Percentiles rank a stretch among this genome's conserved stretches.
Evolutionary conservation across 768 basidiomycete genomes (phyloP).

Genomic region (Crepidotus variabilis): DNA sequence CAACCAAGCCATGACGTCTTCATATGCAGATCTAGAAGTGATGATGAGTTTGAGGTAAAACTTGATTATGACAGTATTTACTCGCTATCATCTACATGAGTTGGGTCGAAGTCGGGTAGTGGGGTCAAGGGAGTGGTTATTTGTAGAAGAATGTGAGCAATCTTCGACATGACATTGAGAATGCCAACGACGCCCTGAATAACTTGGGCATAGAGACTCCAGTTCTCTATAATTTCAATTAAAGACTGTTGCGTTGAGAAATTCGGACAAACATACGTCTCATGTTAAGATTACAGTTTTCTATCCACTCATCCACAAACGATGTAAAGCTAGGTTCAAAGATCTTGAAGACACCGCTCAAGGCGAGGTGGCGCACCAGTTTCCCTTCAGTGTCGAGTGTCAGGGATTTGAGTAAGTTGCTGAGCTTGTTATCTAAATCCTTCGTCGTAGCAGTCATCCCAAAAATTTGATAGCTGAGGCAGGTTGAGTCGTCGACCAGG

Average conservation of each 20-base stretch:
- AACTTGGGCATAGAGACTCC: conserved; percentile 47
- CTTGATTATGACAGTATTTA: conserved; percentile 19
- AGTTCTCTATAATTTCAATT: conserved; percentile 42
- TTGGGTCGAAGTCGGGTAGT: conserved; percentile 33
- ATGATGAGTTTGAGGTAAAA: conserved; percentile 1
- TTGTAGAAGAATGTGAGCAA: conserved; percentile 22
- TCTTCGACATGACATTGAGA: conserved; percentile 36
- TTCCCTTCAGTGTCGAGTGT: conserved; percentile 56
- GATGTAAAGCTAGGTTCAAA: conserved; percentile 35
- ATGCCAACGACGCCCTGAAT: conserved; percentile 36
- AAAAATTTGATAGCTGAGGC: conserved; percentile 41
- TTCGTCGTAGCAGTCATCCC: conserved; percentile 46
- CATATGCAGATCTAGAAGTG: conserved; percentile 35
- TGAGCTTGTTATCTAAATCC: conserved; percentile 58
- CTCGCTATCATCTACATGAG: conserved; percentile 34
- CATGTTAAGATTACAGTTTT: conserved; percentile 35
- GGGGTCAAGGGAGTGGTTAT: conserved; percentile 14
- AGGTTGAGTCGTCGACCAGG: conserved; percentile 37
- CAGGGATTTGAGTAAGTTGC: conserved; percentile 33
- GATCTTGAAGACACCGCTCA: conserved; percentile 35
- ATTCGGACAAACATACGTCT: conserved; percentile 37
- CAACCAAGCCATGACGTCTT: conserved; percentile 38
- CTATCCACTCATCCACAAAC: conserved; percentile 45
- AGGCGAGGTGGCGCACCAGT: conserved; percentile 35
- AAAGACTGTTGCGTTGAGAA: conserved; percentile 1